A percentile compares a stretch with the other conserved stretches of the same genome.
These are phyloP conservation scores for Xanthoconium separans DNA, from an alignment of 1,284 basidiomycete genomes.

Conservation along the genomic window DNA sequence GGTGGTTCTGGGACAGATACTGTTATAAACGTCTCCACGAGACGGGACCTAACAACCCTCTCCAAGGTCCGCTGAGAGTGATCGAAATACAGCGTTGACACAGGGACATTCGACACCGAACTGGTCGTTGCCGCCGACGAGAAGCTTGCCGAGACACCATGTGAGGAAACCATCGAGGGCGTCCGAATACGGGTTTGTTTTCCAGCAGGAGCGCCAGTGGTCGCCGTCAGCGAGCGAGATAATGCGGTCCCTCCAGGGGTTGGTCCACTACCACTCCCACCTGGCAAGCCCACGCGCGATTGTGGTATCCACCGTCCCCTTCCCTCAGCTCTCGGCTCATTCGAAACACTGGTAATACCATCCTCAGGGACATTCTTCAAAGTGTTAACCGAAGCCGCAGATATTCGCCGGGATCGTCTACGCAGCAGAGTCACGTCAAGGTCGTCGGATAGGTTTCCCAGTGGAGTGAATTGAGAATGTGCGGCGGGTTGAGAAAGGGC, in stretches of 20 bases:
- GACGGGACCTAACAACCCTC: constrained; percentile 65
- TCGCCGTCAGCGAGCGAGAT: constrained; percentile 19
- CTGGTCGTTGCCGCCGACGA: constrained; percentile 9
- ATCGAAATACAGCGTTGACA: constrained; percentile 43
- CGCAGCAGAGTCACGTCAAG: constrained; percentile 60
- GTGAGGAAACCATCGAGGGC: constrained; percentile 48
- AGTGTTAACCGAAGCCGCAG: constrained; percentile 55
- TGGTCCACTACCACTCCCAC: constrained; percentile 26
- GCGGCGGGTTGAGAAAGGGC: constrained; percentile 65
- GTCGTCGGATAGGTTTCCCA: constrained; percentile 64
- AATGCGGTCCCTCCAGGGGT: constrained; percentile 22
- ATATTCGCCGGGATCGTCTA: constrained; percentile 60
- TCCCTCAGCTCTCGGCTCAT: constrained; percentile 33
- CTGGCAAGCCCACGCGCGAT: constrained; percentile 40
- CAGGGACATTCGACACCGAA: constrained; percentile 13
- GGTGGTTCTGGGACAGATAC: constrained; percentile 41
- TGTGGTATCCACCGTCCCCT: constrained; percentile 39
- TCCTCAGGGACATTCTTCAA: constrained; percentile 48
- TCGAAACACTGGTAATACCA: constrained; percentile 35
- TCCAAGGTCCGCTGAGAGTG: constrained; percentile 68
- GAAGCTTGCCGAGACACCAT: constrained; percentile 22
- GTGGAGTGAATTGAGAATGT: constrained; percentile 53
- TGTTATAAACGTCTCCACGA: constrained; percentile 78
- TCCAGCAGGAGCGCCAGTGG: constrained; percentile 28
- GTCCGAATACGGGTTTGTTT: constrained; percentile 48